Base-by-base conservation (phyloP, 139 green algal species). In the Chlorella sp. region DNA sequence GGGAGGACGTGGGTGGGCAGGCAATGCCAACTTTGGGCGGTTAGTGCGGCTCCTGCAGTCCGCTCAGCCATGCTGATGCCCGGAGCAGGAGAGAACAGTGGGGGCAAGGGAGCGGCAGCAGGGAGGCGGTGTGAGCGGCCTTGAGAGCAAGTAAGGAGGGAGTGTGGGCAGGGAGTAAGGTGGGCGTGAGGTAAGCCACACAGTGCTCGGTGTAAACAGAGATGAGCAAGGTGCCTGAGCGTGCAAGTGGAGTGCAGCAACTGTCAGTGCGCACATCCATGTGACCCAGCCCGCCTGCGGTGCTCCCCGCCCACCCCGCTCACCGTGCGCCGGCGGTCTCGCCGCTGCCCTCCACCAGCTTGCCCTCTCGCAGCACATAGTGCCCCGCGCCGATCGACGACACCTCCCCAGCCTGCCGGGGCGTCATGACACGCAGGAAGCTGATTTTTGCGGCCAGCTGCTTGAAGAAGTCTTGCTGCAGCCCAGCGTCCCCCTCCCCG, bases 401-500 rank as follows among this genome's bases (percentile, higher is more conserved):
- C 37, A 66, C 66, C 80, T 96, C 93, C 0, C 91, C 83, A 2
- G 87, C 75, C 1, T 64, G 76, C 30, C 88, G 84, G 7, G 90
- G 89, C 32, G 94, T 96, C 42, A 93, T 90, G n/a, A 92, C 94
- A 22, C 91, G 89, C 85, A 97, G 85, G 69, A 93, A 97, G 83
- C 93, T 91, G 60, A 96, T 94, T 32, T 92, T 92, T 30, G 91
- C 90, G 7, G 91, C 88, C 34, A 97, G 83, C 75, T 95, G 53
- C 87, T 94, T 95, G 32, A 95, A 89, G 77, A 93, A 39, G 30
- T 96, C 94, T 1, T 88, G 88, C 3, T 76, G 85, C 60, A 89
- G 82, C 1, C 83, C 73, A 40, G 81, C 53, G 48, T 95, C 90
- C 1, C 53, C 36, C 69, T 95, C 92, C 37, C 28, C 26, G 9